Conservation (phyloP, 2,329 filamentous ascomycete genomes). For the Stemphylium lycopersici region DNA sequence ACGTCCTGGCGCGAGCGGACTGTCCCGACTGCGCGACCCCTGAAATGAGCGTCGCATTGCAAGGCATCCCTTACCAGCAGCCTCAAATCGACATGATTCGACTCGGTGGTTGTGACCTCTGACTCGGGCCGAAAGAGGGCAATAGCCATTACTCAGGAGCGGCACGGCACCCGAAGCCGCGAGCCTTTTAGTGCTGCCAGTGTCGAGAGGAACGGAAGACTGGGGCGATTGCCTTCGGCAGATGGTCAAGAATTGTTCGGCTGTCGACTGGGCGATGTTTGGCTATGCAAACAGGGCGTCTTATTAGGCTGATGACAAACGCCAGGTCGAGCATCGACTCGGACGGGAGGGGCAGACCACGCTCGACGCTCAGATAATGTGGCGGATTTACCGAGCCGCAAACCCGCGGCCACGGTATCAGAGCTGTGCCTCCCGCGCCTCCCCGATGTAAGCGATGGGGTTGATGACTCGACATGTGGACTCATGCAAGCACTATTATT, state of each 20-base stretch:
- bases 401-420: constrained; percentile 26
- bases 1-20: constrained; percentile 26
- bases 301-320: constrained; percentile 7
- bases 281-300: constrained; percentile 2
- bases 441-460: constrained; percentile 16
- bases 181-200: neutral
- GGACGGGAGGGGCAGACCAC: constrained; percentile 9
- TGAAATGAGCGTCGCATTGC: constrained; percentile 19
- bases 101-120: constrained; percentile 16
- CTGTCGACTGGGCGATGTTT: neutral
- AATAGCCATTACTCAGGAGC: constrained; percentile 16
- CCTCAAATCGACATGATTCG: constrained; percentile 16
- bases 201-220: neutral
- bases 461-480: constrained; percentile 5
- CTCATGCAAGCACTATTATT: neutral
- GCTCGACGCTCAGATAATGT: constrained; percentile 13
- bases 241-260: neutral
- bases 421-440: constrained; percentile 16
- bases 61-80: neutral
- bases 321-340: neutral
- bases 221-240: neutral
- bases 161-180: constrained; percentile 14
- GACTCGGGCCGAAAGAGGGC: constrained; percentile 25
- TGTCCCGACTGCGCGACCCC: constrained; percentile 25
- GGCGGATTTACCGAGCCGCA: constrained; percentile 27